Conservation (phyloP, 768 basidiomycete genomes). For the Xerocomus spinulosus region DNA sequence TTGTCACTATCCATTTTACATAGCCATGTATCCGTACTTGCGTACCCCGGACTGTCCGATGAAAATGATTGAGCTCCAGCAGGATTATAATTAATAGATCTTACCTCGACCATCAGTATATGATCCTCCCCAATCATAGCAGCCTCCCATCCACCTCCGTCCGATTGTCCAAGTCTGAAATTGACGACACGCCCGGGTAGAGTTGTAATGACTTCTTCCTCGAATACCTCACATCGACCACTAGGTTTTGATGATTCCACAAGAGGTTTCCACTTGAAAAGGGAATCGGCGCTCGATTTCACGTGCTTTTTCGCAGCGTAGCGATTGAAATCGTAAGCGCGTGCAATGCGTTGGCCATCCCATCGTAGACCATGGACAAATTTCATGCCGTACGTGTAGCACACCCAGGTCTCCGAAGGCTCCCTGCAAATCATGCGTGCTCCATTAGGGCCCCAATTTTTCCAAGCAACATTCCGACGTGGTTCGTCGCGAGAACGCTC, state of each 20-base stretch:
- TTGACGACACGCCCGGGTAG: constrained; percentile 27
- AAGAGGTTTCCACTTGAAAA: constrained; percentile 18
- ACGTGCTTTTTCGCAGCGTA: constrained; percentile 17
- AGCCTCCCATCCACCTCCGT: constrained; percentile 24
- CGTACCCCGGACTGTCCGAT: constrained; percentile 6
- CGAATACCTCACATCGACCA: constrained; percentile 16
- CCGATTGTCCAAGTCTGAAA: constrained; percentile 10
- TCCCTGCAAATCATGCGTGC: constrained; percentile 28
- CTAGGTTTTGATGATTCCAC: constrained; percentile 5
- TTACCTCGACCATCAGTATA: constrained; percentile 32
- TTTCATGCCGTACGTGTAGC: constrained; percentile 34
- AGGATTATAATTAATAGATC: too few relatives aligned
- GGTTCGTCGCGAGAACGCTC: constrained; percentile 5
- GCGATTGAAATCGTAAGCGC: constrained; percentile 33
- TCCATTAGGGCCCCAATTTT: constrained; percentile 29
- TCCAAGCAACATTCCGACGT: constrained; percentile 22
- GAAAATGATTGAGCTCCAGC: neutral
- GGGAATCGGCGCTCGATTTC: constrained; percentile 4
- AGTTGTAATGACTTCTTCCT: constrained; percentile 20
- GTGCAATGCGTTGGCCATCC: constrained; percentile 15
- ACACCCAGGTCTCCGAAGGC: constrained; percentile 33
- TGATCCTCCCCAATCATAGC: constrained; percentile 36
- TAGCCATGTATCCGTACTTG: constrained; percentile 26
- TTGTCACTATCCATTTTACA: constrained; percentile 13
- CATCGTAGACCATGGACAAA: constrained; percentile 27